Evolutionary conservation across 2,329 filamentous ascomycete species (phyloP).

Genomic region (Cercospora sesami): DNA sequence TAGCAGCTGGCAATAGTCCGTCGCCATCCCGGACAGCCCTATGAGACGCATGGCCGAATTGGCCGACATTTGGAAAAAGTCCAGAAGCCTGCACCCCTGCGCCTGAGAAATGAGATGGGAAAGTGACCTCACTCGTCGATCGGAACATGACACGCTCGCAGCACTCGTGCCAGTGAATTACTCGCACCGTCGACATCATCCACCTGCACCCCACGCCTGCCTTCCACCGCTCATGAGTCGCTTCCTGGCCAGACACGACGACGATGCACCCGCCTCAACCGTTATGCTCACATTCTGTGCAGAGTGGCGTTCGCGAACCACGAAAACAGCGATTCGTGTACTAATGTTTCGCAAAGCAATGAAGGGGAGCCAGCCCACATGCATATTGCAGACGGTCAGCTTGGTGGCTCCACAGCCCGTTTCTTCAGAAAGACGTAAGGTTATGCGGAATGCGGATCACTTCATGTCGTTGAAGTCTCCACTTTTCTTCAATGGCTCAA

Average conservation of each 20-base stretch:
- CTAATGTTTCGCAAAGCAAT: not conserved
- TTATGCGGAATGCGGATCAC: not conserved
- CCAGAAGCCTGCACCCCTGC: constrained; percentile 1
- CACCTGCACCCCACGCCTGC: not conserved
- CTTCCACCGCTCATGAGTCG: not conserved
- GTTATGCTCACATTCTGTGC: not conserved
- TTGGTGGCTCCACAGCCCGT: not conserved
- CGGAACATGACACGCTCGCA: not conserved
- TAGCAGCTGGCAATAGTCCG: not conserved
- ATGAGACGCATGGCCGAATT: not conserved
- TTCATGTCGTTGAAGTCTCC: not conserved
- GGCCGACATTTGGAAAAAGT: not conserved
- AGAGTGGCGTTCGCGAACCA: not conserved
- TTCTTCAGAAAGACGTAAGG: not conserved
- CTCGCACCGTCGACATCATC: not conserved
- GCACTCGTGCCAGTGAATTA: not conserved
- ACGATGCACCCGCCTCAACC: not conserved
- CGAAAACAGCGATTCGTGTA: not conserved
- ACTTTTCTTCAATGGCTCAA: not conserved
- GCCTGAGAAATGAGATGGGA: not conserved
- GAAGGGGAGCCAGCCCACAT: not conserved
- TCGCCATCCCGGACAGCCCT: not conserved
- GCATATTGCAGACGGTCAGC: not conserved
- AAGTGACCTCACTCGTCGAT: not conserved
- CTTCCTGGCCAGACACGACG: not conserved